These are phyloP conservation scores for Colletotrichum endophyticum DNA, from an alignment of 2,329 filamentous ascomycete genomes.

Conservation along the genomic window DNA sequence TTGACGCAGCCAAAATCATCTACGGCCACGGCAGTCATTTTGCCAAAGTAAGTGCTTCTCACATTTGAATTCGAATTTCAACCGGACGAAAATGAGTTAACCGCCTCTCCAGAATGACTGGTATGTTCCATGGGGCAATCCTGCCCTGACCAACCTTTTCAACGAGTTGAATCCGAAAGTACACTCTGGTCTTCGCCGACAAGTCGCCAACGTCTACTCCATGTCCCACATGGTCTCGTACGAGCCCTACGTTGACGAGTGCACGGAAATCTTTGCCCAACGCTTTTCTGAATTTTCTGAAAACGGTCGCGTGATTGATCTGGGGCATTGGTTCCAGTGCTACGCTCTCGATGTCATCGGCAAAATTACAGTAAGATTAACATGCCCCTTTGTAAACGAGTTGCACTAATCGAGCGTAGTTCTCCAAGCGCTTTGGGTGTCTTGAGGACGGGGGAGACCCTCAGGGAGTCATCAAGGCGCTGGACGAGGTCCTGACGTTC, in stretches of 20 bases:
- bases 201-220: slow-evolving; percentile 48
- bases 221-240: slow-evolving; percentile 53
- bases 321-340: slow-evolving; percentile 48
- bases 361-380: too few relatives aligned
- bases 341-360: slow-evolving; percentile 59
- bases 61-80: accelerated
- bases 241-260: slow-evolving; percentile 54
- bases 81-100: accelerated
- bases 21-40: slow-evolving; percentile 32
- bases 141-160: slow-evolving; percentile 27
- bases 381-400: too few relatives aligned
- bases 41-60: slow-evolving; percentile 23
- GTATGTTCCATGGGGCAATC: slow-evolving; percentile 32
- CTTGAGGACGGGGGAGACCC: slow-evolving; percentile 50
- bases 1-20: slow-evolving; percentile 41
- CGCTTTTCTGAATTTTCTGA: slow-evolving; percentile 40
- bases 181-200: slow-evolving; percentile 47
- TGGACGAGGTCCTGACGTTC: slow-evolving; percentile 40
- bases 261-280: slow-evolving; percentile 42
- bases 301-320: slow-evolving; percentile 34
- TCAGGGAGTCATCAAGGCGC: slow-evolving; percentile 41
- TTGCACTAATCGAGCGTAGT: background rate
- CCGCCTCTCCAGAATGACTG: slow-evolving; percentile 25
- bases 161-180: slow-evolving; percentile 32
- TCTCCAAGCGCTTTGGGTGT: slow-evolving; percentile 40